These are phyloP conservation scores for Capsella bursapastoris DNA, from an alignment of 345 rosid species.

Conservation along the genomic window DNA sequence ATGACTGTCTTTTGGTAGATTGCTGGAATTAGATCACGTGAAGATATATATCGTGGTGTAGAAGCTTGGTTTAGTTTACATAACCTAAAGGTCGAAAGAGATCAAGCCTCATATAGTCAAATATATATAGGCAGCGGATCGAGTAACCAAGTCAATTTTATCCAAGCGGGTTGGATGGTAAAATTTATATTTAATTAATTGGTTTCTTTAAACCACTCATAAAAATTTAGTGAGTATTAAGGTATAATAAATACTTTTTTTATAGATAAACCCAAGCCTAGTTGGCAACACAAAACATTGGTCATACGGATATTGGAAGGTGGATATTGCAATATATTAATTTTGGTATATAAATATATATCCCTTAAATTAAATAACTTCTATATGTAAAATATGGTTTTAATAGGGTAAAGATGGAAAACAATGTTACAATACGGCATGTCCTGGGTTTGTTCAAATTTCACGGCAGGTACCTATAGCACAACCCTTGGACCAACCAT, in stretches of 20 bases:
- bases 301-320: not conserved
- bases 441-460: conserved; percentile 21
- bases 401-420: conserved; percentile 2
- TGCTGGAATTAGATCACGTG: not conserved
- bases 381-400: not conserved
- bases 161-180: conserved; percentile 22
- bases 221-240: no score
- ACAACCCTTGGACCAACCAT: not conserved
- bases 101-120: conserved; percentile 26
- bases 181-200: not conserved
- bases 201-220: no score
- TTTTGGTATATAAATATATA: not conserved
- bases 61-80: not conserved
- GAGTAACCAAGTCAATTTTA: not conserved
- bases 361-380: not conserved
- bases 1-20: not conserved
- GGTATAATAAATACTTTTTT: no score
- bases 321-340: not conserved
- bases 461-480: not conserved
- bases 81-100: not conserved
- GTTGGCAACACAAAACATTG: not conserved
- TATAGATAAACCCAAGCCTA: not conserved
- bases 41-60: not conserved
- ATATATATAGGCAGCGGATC: conserved; percentile 12
- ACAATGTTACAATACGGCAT: conserved; percentile 18